Percentiles rank a stretch among this genome's conserved stretches.
Evolutionary conservation across 495 filamentous ascomycete genomes (phyloP).

Genomic region (Antarctomyces pellizariae): DNA sequence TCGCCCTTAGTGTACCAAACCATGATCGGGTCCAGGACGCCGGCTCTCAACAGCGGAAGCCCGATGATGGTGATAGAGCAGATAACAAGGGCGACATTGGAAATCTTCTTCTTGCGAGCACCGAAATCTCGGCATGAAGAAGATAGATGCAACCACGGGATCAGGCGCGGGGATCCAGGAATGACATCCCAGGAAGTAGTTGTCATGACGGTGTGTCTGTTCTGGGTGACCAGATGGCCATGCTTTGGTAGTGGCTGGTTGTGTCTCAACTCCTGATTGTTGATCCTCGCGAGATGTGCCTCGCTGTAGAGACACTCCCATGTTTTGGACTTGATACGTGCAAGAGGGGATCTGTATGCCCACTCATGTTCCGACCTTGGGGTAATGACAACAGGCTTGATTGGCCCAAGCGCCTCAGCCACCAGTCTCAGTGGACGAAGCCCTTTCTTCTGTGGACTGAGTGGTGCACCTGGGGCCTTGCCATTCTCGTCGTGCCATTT

Average conservation of each 20-base stretch:
- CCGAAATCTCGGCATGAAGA: neutral
- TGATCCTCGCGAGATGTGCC: conserved; percentile 1
- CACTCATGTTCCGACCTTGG: conserved; percentile 5
- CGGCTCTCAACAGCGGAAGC: conserved; percentile 10
- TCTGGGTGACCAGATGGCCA: neutral
- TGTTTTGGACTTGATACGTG: conserved; percentile 4
- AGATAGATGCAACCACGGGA: neutral
- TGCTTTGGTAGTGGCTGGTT: neutral
- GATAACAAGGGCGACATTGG: conserved; percentile 3
- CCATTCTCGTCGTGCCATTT: too few relatives aligned
- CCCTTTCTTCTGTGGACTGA: conserved; percentile 6
- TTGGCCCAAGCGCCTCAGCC: neutral
- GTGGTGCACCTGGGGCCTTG: too few relatives aligned
- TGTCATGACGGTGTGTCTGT: conserved; percentile 1
- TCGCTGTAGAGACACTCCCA: conserved; percentile 8
- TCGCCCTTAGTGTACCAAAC: conserved; percentile 7
- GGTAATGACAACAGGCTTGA: neutral
- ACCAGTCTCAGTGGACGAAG: conserved; percentile 8
- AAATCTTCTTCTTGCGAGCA: conserved; percentile 2
- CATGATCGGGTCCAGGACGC: conserved; percentile 10
- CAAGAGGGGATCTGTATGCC: conserved; percentile 7
- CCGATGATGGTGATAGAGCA: conserved; percentile 9
- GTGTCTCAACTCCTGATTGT: conserved; percentile 2
- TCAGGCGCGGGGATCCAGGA: conserved; percentile 3
- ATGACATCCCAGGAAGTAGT: too few relatives aligned